A percentile compares a stretch with the other conserved stretches of the same genome.
Conservation (phyloP, 495 filamentous ascomycete genomes). For the Usnea hakonensis region DNA sequence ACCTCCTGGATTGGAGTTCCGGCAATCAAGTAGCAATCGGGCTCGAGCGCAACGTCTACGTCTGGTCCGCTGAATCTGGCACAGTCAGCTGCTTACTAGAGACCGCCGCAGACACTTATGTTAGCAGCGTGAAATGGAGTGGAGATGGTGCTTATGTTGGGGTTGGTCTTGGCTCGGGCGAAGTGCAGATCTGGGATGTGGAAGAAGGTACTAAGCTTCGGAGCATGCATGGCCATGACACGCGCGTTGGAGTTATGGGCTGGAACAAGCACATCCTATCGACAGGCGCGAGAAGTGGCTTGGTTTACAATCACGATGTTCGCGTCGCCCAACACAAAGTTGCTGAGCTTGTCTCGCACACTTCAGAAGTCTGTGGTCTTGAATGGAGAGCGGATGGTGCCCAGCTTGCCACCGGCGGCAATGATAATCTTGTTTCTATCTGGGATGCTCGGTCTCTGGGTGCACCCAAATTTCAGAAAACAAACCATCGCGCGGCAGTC, state of each 20-base stretch:
- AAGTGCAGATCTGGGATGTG: constrained; percentile 99
- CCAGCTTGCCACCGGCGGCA: constrained; percentile 93
- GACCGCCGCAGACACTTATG: constrained; percentile 80
- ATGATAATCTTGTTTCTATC: constrained; percentile 97
- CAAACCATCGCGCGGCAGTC: constrained; percentile 96
- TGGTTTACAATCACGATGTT: constrained; percentile 99
- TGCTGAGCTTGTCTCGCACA: constrained; percentile 92
- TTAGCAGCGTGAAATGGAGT: constrained; percentile 98
- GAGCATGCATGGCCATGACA: constrained; percentile 96
- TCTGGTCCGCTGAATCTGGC: constrained; percentile 97
- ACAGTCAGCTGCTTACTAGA: constrained; percentile 81
- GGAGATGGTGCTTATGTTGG: constrained; percentile 94
- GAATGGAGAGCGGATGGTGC: constrained; percentile 96
- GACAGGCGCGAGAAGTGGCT: constrained; percentile 84
- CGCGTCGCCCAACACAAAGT: constrained; percentile 96
- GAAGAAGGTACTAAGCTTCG: constrained; percentile 90
- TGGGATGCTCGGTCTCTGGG: constrained; percentile 92
- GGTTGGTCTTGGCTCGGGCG: constrained; percentile 87
- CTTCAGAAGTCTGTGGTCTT: constrained; percentile 93
- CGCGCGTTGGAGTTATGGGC: constrained; percentile 93
- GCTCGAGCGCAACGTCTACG: constrained; percentile 91
- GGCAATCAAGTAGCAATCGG: constrained; percentile 97
- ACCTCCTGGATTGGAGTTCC: constrained; percentile 95
- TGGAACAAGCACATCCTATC: constrained; percentile 98
- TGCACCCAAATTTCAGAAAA: constrained; percentile 97